Evolutionary conservation across 768 basidiomycete genomes (phyloP), one percentile per base, ranked within the genome.

Genomic region (Galerina sulciceps): DNA sequence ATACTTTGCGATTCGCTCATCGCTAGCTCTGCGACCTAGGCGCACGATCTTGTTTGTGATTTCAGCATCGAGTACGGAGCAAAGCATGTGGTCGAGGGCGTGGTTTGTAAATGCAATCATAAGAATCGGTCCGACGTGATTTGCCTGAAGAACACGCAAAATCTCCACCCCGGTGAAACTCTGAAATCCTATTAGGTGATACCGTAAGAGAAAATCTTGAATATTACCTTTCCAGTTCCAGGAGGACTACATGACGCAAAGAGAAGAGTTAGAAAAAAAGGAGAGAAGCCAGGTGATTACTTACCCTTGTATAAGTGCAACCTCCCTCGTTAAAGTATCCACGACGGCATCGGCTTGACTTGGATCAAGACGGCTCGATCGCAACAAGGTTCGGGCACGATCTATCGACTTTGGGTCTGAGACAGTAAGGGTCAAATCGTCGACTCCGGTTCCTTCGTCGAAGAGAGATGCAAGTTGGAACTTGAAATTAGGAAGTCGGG

Each of bases 81-180:
- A 74, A 1, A 93, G 73, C 73, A 92, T 81, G 61, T 91, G 88
- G 57, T 93, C 90, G 2, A 93, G 77, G 0, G 91, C 91, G 43
- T 92, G 91, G 62, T 93, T 92, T 0, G 91, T 93, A 71, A 86
- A 91, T 0, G 90, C 78, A 35, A 81, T 81, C 73, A 79, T 69
- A 9, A 81, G 65, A 50, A 90, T 85, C 0, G 84, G 88, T 1
- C 75, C 71, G 50, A 86, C 70, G 10, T 76, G 60, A 64, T 83
- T 85, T 1, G 74, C 69, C 4, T 88, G 68, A n/a, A 93, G 73
- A 5, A 90, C 82, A 0, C 88, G 83, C 9, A 93, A 67, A 14
- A 93, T 76, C 67, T 93, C 88, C 4, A 86, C 80, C 1, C 86
- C 89, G 3, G 87, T 89, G 63, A 79, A 90, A 22, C 83, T 86